Percentiles rank a stretch among this genome's conserved stretches.
These are phyloP conservation scores for Hanseniaspora nectarophila DNA, from an alignment of 805 yeast genomes.

Conservation along the genomic window DNA sequence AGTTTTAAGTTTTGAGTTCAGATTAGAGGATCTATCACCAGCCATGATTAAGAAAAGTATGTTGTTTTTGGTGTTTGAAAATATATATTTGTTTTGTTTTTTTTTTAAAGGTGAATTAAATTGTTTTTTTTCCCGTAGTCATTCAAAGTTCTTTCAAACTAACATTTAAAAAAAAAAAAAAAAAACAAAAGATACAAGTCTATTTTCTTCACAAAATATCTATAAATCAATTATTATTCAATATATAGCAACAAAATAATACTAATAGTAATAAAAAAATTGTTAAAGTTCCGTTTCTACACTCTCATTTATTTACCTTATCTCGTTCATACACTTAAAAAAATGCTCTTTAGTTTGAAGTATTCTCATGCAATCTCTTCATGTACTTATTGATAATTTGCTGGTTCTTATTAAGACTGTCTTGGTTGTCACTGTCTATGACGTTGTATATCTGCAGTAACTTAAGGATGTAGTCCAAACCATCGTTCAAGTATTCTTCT, in stretches of 20 bases:
- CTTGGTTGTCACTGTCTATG: constrained; percentile 11
- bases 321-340: no score
- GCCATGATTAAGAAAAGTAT: neutral
- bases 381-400: constrained; percentile 17
- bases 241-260: no score
- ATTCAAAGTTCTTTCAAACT: neutral
- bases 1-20: neutral
- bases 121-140: neutral
- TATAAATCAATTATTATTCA: no score
- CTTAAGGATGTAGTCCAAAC: constrained; percentile 14
- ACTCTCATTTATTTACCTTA: no score
- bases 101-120: neutral
- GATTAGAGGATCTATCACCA: neutral
- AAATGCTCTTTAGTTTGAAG: no score
- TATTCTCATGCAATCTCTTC: constrained; percentile 19
- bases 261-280: no score
- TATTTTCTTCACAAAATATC: no score
- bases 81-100: neutral
- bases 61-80: neutral
- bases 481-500: constrained; percentile 15
- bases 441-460: constrained; percentile 18
- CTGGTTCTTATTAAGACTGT: constrained; percentile 8
- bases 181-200: no score
- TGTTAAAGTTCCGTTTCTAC: no score
- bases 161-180: no score